phyloP scores from a whole-genome alignment of 768 basidiomycete species.

The Naganishia randhawae region DNA sequence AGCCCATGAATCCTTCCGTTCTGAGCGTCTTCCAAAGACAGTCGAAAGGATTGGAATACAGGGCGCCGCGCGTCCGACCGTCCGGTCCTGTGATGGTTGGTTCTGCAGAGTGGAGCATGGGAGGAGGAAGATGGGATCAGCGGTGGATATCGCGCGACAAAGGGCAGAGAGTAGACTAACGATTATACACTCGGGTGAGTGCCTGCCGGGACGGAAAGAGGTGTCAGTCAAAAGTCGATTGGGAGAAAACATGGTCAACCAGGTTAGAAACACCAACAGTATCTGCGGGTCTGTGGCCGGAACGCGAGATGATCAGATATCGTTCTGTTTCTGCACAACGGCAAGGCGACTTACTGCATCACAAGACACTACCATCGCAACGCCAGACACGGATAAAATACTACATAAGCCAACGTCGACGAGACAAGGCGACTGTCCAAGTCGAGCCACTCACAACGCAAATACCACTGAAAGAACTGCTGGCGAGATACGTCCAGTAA shows the following conservation, averaged over 20 bases:
- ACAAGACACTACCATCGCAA: slow-evolving; percentile 62
- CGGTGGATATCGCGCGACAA: background rate
- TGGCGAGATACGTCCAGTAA: slow-evolving; percentile 79
- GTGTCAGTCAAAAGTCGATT: background rate
- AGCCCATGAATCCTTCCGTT: slow-evolving; percentile 82
- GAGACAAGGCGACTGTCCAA: background rate
- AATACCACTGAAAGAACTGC: slow-evolving; percentile 80
- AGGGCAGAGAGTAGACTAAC: slow-evolving; percentile 29
- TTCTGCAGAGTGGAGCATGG: slow-evolving; percentile 33
- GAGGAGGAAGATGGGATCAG: slow-evolving; percentile 1
- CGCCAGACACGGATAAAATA: slow-evolving; percentile 17
- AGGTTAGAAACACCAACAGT: slow-evolving; percentile 27
- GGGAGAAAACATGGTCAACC: too few relatives aligned
- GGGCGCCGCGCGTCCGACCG: slow-evolving; percentile 57
- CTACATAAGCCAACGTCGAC: slow-evolving; percentile 10
- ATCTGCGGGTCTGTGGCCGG: slow-evolving; percentile 36
- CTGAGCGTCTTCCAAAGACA: slow-evolving; percentile 94
- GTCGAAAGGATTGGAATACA: slow-evolving; percentile 90
- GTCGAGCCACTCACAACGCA: slow-evolving; percentile 68
- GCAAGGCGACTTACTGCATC: slow-evolving; percentile 69
- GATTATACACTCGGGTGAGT: slow-evolving; percentile 93
- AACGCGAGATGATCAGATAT: background rate
- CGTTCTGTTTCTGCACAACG: background rate
- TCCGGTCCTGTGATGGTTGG: slow-evolving; percentile 49
- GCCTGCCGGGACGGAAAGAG: slow-evolving; percentile 54